Base-by-base conservation (phyloP, 2,329 filamentous ascomycete species). In the Gaeumannomyces tritici region DNA sequence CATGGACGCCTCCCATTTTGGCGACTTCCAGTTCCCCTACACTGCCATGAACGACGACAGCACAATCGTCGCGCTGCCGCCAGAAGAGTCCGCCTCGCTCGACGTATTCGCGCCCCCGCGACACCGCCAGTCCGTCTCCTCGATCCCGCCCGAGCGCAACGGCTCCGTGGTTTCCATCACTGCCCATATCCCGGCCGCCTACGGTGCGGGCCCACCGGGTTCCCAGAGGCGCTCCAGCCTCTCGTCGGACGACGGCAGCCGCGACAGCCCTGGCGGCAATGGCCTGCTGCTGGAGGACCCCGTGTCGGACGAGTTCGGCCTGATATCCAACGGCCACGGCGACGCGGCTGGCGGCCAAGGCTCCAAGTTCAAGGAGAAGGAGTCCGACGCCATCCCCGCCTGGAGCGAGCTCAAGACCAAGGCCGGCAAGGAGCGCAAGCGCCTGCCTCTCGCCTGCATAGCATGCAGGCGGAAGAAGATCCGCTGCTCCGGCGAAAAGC, bases 381-480 rank as follows among this genome's bases (percentile, higher is more conserved):
- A 85, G 66, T 74, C 79, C 7, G 84, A 84, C 60, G 77, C 81
- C 11, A 31, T 60, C 29, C 86, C 88, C 18, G 79, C 87, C 18
- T 93, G 90, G 90, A 93, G 86, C 68, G 90, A 93, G 71, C 79
- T 93, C 66, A 93, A 93, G 74, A 93, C 90, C 4, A 93, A 93
- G 74, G 95, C 95, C 2, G 95, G 95, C 21, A 99, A 98, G 74
- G 95, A 98, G 73, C 85, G 95, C 61, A 98, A 98, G 75, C 84
- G 95, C 56, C 78, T 99, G 42, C 95, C 95, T 2, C 80, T 98
- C 61, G 95, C 95, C 21, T 99, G 95, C 73, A 97, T 98, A 69
- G 93, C 93, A 51, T 99, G 95, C 71, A 86, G 95, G 42, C 84
- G 95, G 70, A 99, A 99, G 79, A 99, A 99, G 79, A 98, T 99